Evolutionary conservation across 108 stramenopile species (phyloP).

Genomic region (Nitzschia inconspicua): DNA sequence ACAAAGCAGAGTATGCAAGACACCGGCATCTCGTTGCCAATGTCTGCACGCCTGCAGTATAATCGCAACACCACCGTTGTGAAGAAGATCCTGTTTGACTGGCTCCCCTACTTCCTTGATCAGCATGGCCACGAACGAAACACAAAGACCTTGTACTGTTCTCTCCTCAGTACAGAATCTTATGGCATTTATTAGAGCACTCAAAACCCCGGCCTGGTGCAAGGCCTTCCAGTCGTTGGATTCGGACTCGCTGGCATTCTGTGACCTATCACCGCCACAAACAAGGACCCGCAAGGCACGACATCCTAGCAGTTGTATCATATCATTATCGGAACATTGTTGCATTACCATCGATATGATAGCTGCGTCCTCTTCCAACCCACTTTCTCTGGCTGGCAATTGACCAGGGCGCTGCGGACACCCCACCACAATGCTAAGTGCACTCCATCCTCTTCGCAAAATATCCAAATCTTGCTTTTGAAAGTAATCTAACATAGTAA

Average conservation of each 20-base stretch:
- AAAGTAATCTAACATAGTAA: slow-evolving; percentile 9
- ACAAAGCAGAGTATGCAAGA: slow-evolving; percentile 7
- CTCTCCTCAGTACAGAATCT: neutral
- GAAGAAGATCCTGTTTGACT: neutral
- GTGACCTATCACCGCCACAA: neutral
- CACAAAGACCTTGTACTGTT: neutral
- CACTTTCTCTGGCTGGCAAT: neutral
- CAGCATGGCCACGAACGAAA: slow-evolving; percentile 14
- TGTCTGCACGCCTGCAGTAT: slow-evolving; percentile 2
- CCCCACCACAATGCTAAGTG: neutral
- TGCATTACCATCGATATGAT: slow-evolving; percentile 5
- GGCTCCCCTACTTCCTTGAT: neutral
- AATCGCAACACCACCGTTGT: neutral
- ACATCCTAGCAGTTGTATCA: slow-evolving; percentile 14
- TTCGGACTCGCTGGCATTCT: neutral
- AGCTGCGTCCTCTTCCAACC: neutral
- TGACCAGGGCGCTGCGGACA: neutral
- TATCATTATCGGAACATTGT: neutral
- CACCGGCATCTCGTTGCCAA: neutral
- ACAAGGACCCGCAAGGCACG: slow-evolving; percentile 3
- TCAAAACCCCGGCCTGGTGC: neutral
- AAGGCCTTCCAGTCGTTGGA: slow-evolving; percentile 4
- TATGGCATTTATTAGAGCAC: neutral
- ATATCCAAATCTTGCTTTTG: slow-evolving; percentile 10
- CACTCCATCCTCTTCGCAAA: slow-evolving; percentile 20